Percentiles rank a stretch among this genome's conserved stretches.
Conservation (phyloP, 352 stramenopile species). For the Phytophthora aleatoria region DNA sequence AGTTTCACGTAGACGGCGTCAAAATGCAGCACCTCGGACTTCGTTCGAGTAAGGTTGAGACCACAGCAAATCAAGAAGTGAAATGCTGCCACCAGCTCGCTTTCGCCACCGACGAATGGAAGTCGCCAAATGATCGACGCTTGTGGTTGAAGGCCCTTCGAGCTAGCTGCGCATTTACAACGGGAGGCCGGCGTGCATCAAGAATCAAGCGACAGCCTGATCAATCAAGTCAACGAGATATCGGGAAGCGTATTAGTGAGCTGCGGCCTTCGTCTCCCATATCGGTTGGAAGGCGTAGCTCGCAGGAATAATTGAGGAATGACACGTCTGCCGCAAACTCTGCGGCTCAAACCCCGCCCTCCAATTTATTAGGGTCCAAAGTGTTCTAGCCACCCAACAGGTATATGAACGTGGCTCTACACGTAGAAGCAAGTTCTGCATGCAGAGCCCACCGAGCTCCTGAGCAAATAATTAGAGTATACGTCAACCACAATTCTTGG, state of each 20-base stretch:
- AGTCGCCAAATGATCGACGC: conserved; percentile 9
- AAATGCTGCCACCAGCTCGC: conserved; percentile 6
- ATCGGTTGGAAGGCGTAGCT: background rate
- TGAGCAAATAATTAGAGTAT: no score
- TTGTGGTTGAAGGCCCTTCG: conserved; percentile 15
- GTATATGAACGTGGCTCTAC: no score
- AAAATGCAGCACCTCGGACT: conserved; percentile 13
- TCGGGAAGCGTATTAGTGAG: conserved; percentile 5
- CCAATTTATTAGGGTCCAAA: no score
- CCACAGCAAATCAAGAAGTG: background rate
- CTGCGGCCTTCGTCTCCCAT: conserved; percentile 2
- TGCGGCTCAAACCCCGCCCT: no score
- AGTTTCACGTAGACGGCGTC: conserved; percentile 22
- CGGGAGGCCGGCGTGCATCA: background rate
- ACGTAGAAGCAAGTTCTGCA: no score
- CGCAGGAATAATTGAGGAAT: conserved; percentile 8
- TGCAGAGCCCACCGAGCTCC: no score
- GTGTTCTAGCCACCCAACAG: no score
- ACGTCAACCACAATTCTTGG: no score
- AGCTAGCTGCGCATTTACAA: background rate
- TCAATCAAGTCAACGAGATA: conserved; percentile 7
- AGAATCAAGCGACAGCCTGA: conserved; percentile 8
- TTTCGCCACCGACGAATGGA: conserved; percentile 7
- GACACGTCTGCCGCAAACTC: background rate
- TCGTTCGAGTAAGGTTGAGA: background rate